Percentiles rank a stretch among this genome's conserved stretches.
Conservation (phyloP, 768 basidiomycete species). For the Lactifluus pinguis region DNA sequence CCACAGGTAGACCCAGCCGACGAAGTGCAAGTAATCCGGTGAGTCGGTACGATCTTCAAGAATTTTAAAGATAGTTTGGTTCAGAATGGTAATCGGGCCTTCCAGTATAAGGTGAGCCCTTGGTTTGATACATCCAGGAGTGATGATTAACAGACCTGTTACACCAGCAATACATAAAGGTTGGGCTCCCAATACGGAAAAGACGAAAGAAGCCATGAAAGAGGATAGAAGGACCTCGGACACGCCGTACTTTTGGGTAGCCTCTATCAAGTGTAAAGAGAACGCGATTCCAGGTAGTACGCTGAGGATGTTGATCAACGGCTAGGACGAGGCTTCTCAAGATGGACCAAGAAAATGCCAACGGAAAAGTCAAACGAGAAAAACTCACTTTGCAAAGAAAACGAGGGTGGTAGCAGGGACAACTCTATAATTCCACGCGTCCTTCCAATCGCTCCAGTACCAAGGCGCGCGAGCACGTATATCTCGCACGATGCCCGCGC, state of each 20-base stretch:
- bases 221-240: conserved; percentile 75
- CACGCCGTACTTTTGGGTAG: conserved; percentile 83
- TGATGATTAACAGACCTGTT: conserved; percentile 43
- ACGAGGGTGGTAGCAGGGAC: conserved; percentile 79
- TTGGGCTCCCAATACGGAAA: conserved; percentile 82
- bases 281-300: conserved; percentile 90
- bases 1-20: conserved; percentile 93
- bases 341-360: neutral
- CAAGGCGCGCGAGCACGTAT: conserved; percentile 63
- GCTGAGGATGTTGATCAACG: conserved; percentile 28
- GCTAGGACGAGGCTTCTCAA: neutral
- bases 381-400: conserved; percentile 71
- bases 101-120: too few species aligned
- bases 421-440: conserved; percentile 89
- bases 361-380: neutral
- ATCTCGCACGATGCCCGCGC: conserved; percentile 34
- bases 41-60: conserved; percentile 29
- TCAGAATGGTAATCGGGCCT: too few species aligned
- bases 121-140: neutral
- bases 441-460: conserved; percentile 82
- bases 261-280: conserved; percentile 86
- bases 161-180: conserved; percentile 90
- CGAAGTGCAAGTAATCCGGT: conserved; percentile 42
- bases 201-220: conserved; percentile 85
- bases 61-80: too few species aligned